These are phyloP conservation scores for Leptodermis oblonga DNA, from an alignment of 257 asterid genomes.

Conservation along the genomic window DNA sequence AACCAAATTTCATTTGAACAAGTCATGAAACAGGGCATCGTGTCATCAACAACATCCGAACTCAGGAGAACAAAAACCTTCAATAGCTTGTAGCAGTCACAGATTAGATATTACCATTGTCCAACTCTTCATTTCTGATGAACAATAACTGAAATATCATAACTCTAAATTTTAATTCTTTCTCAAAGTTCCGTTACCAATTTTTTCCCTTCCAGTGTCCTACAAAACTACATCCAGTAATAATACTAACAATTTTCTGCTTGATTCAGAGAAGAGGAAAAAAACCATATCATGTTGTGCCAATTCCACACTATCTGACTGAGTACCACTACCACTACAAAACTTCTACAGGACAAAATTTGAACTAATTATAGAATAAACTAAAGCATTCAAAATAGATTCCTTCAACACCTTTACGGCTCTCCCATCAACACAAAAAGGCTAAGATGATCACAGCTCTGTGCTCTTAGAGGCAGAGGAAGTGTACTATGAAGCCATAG, in stretches of 20 bases:
- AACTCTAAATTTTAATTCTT: too few relatives aligned
- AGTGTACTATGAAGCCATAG: conserved; percentile 42
- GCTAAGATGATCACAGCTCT: conserved; percentile 39
- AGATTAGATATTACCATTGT: too few relatives aligned
- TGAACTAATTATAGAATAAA: neutral
- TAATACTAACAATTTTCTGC: neutral
- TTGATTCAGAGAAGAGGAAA: neutral
- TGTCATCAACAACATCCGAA: too few relatives aligned
- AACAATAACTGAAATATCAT: neutral
- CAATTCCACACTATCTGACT: neutral
- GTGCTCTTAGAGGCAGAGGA: conserved; percentile 33
- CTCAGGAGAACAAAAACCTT: too few relatives aligned
- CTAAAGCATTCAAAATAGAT: neutral
- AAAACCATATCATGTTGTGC: too few relatives aligned
- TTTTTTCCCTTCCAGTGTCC: neutral
- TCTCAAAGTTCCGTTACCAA: neutral
- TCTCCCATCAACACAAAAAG: neutral
- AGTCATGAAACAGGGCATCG: too few relatives aligned
- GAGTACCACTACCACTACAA: neutral
- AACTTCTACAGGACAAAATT: neutral
- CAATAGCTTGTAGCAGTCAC: too few relatives aligned
- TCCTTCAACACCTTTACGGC: neutral
- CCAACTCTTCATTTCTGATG: too few relatives aligned
- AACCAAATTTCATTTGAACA: too few relatives aligned
- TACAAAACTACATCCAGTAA: neutral